A percentile compares a stretch with the other conserved stretches of the same genome.
Conservation (phyloP, 768 basidiomycete genomes). For the Floccularia luteovirens region DNA sequence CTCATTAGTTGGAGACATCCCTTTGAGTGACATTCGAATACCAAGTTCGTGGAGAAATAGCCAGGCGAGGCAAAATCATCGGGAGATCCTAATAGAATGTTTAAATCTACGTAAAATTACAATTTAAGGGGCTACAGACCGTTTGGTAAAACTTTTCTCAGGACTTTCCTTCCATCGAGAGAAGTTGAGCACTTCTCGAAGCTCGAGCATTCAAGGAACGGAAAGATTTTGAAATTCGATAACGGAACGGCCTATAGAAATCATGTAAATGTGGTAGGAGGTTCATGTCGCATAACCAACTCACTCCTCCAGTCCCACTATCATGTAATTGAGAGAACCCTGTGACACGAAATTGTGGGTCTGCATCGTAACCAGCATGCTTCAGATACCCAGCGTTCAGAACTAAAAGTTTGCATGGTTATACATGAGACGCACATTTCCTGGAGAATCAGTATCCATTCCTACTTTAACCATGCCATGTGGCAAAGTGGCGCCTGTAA, state of each 20-base stretch:
- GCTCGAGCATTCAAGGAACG: constrained; percentile 39
- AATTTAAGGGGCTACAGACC: constrained; percentile 23
- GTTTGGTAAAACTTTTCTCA: constrained; percentile 38
- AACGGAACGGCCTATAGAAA: constrained; percentile 36
- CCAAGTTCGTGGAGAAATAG: constrained; percentile 58
- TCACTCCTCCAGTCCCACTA: constrained; percentile 53
- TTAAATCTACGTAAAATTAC: not conserved
- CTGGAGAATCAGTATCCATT: constrained; percentile 60
- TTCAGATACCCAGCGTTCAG: constrained; percentile 11
- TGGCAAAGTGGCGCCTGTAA: constrained; percentile 50
- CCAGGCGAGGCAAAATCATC: constrained; percentile 61
- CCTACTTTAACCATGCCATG: constrained; percentile 68
- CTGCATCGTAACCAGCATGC: constrained; percentile 42
- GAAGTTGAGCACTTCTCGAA: constrained; percentile 49
- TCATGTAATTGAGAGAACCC: constrained; percentile 64
- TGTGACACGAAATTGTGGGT: constrained; percentile 33
- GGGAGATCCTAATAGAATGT: constrained; percentile 30
- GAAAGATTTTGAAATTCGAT: constrained; percentile 57
- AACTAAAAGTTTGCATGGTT: not conserved
- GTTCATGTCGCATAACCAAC: constrained; percentile 7
- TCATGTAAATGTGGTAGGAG: not conserved
- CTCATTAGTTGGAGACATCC: not conserved
- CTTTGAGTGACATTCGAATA: constrained; percentile 9
- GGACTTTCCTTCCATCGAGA: constrained; percentile 33
- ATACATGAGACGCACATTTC: constrained; percentile 30